Base-by-base conservation (phyloP, 2,329 filamentous ascomycete genomes). In the Fusarium sulawesiense region DNA sequence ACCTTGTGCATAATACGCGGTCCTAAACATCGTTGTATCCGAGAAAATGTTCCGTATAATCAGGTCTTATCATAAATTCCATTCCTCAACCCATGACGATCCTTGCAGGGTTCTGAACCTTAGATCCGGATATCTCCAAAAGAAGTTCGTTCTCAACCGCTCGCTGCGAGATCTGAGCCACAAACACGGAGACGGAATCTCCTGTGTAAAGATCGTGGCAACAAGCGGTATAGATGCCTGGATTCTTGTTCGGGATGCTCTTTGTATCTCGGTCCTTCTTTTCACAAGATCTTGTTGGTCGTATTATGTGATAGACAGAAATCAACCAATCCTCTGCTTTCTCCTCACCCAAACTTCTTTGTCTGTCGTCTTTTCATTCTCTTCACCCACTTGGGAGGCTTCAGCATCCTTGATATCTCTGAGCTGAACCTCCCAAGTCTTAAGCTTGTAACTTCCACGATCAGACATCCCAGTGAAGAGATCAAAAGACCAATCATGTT, bases 401-500 rank as follows among this genome's bases (percentile, higher is more conserved):
- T 11, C 18, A 0, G 13, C 16, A 0, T 53, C 63, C 10, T 71
- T 57, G 0, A 64, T 16, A 9, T 78, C 72, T 14, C 88, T 82
- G 12, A 89, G 55, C 64, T 92, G 83, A 0, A 90, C 84, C 68
- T 92, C 89, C 89, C 89, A 92, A 0, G 90, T 78, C 23, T 84
- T 84, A 12, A 92, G 80, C 63, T 80, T 85, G 73, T 92, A 92
- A 47, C 79, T 86, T 2, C 86, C 89, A 0, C 89, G 84, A 75
- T 92, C 91, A 2, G 84, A 84, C 71, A 82, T 81, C 0, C 91
- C 91, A 0, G 89, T 87, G 55, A 88, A 86, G 4, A 92, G 72
- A 74, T 93, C 91, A 77, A 92, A 93, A 0, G 89, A 90, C 91
- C 91, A 93, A 7, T 83, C 87, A 66, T 92, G 90, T 67, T 91